Conservation (phyloP, 331 rosid genomes). For the Acacia pycnantha region DNA sequence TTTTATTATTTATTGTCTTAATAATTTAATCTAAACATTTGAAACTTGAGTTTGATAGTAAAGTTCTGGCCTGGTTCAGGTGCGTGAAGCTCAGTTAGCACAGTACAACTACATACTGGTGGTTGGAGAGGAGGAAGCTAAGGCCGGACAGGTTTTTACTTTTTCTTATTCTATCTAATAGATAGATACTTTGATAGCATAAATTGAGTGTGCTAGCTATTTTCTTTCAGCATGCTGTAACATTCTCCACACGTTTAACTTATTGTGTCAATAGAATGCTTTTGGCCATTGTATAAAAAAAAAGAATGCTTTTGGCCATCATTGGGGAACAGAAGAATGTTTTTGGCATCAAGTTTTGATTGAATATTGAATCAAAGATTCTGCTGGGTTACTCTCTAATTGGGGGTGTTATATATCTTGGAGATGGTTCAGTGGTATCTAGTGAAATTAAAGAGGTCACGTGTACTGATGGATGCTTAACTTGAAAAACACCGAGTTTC, state of each 20-base stretch:
- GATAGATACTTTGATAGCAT: conserved; percentile 1
- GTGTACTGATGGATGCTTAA: background rate
- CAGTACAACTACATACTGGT: conserved; percentile 92
- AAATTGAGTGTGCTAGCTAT: conserved; percentile 2
- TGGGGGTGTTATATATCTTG: background rate
- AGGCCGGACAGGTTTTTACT: conserved; percentile 79
- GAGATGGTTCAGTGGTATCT: background rate
- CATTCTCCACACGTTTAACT: background rate
- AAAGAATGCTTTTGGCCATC: background rate
- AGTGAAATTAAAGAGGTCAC: background rate
- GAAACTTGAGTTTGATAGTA: conserved; percentile 12
- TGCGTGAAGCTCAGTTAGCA: conserved; percentile 93
- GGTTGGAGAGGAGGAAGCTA: conserved; percentile 95
- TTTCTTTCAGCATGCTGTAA: background rate
- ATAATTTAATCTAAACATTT: background rate
- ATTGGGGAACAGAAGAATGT: background rate
- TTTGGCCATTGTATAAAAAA: too few relatives aligned
- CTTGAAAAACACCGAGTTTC: background rate
- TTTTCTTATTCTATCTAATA: conserved; percentile 4
- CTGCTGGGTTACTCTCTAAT: conserved; percentile 6
- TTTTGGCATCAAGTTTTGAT: background rate
- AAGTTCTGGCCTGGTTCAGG: conserved; percentile 51
- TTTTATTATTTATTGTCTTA: background rate
- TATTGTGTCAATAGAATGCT: conserved; percentile 7
- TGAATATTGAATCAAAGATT: background rate